phyloP scores from a whole-genome alignment of 176 grass and related monocot genomes.

The Triticum turgidum region DNA sequence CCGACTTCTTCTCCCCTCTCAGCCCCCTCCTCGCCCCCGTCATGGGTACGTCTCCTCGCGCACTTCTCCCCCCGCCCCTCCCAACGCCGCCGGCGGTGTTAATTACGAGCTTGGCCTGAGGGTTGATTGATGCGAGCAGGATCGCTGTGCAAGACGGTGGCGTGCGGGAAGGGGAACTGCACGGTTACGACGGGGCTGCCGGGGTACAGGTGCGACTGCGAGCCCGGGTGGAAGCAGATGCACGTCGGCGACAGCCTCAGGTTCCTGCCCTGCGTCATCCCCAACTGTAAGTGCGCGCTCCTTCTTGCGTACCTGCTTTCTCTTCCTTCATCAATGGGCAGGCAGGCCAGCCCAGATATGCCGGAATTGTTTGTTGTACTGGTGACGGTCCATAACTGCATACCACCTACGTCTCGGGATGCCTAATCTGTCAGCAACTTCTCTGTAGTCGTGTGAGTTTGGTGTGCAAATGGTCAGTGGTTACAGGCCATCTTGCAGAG shows the following conservation, averaged over 20 bases:
- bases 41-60: conserved; percentile 29
- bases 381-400: neutral
- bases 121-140: conserved; percentile 25
- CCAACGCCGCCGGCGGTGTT: neutral
- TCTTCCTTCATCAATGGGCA: conserved; percentile 24
- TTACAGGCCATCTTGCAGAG: neutral
- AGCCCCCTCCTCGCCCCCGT: conserved; percentile 58
- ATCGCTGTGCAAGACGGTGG: conserved; percentile 53
- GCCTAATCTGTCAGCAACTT: neutral
- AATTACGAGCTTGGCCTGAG: neutral
- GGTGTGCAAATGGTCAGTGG: neutral
- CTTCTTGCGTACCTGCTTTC: neutral
- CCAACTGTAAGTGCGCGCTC: conserved; percentile 65
- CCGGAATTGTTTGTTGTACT: neutral
- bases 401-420: neutral
- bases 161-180: conserved; percentile 85
- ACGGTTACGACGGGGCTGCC: conserved; percentile 26
- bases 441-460: neutral
- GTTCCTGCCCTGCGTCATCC: conserved; percentile 88
- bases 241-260: conserved; percentile 55
- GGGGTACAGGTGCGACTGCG: conserved; percentile 77
- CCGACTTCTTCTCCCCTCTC: conserved; percentile 73
- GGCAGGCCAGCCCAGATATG: neutral
- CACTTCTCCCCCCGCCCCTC: neutral
- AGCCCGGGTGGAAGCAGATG: conserved; percentile 75